Conservation (phyloP, 164 flowering plant species). For the Brasenia schreberi region DNA sequence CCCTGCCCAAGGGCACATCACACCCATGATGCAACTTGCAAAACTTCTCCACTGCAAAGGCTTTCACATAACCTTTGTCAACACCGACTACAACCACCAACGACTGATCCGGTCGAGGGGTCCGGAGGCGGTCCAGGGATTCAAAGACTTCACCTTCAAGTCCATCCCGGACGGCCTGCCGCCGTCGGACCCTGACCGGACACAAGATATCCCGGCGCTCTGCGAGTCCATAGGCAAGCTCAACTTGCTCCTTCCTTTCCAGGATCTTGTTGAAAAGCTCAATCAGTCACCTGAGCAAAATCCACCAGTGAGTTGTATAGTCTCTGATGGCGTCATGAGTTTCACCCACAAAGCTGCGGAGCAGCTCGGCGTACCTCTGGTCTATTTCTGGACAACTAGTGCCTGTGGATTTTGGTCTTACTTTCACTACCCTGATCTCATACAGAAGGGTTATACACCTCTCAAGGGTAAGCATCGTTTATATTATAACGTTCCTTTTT, state of each 20-base stretch:
- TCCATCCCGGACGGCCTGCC: conserved; percentile 58
- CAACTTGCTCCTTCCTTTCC: conserved; percentile 9
- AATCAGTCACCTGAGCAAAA: conserved; percentile 6
- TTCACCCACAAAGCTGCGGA: conserved; percentile 4
- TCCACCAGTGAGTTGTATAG: conserved; percentile 14
- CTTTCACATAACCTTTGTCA: conserved; percentile 43
- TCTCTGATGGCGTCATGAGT: conserved; percentile 5
- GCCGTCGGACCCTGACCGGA: conserved; percentile 31
- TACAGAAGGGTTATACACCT: conserved; percentile 4
- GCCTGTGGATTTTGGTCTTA: conserved; percentile 4
- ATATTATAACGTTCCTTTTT: no score
- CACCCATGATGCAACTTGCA: conserved; percentile 42
- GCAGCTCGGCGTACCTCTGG: conserved; percentile 3
- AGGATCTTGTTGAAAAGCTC: conserved; percentile 16
- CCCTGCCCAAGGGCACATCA: conserved; percentile 57
- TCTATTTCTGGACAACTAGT: conserved; percentile 1
- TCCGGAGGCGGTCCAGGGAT: conserved; percentile 16
- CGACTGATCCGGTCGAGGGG: conserved; percentile 34
- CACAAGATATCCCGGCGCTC: conserved; percentile 29
- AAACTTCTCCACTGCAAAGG: conserved; percentile 44
- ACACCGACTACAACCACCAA: conserved; percentile 49
- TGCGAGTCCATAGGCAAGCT: conserved; percentile 18
- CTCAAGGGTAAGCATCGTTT: conserved; percentile 4
- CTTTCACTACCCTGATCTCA: conserved; percentile 2
- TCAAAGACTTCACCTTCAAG: conserved; percentile 31